These are phyloP conservation scores for Aureobasidium vineae DNA, from an alignment of 2,329 filamentous ascomycete genomes.

Conservation along the genomic window DNA sequence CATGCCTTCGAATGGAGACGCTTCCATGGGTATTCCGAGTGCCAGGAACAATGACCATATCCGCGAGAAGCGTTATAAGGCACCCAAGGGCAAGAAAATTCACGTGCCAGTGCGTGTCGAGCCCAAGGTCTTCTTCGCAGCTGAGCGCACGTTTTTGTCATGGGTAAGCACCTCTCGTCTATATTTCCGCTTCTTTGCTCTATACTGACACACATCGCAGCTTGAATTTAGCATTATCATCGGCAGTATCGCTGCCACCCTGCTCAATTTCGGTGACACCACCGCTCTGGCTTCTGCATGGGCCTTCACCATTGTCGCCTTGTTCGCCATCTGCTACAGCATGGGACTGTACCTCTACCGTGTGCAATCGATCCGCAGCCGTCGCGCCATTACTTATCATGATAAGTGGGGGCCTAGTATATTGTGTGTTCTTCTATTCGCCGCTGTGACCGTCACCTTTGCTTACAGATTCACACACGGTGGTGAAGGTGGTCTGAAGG, in stretches of 20 bases:
- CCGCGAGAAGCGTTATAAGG: slow-evolving; percentile 58
- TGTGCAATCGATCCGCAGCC: slow-evolving; percentile 76
- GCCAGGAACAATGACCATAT: slow-evolving; percentile 32
- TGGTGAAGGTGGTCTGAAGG: slow-evolving; percentile 52
- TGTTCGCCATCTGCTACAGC: slow-evolving; percentile 76
- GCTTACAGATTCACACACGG: slow-evolving; percentile 64
- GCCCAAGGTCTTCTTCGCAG: slow-evolving; percentile 96
- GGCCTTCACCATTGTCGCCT: slow-evolving; percentile 78
- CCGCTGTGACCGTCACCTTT: slow-evolving; percentile 75
- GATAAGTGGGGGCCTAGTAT: slow-evolving; percentile 81
- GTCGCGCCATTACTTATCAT: slow-evolving; percentile 86
- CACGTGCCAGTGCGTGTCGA: slow-evolving; percentile 95
- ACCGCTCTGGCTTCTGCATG: slow-evolving; percentile 61
- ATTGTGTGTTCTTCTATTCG: slow-evolving; percentile 70
- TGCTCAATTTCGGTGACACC: slow-evolving; percentile 73
- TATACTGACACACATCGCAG: slow-evolving; percentile 44
- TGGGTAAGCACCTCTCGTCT: slow-evolving; percentile 61
- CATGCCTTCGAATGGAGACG: slow-evolving; percentile 40
- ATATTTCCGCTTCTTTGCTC: neutral
- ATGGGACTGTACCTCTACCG: slow-evolving; percentile 85
- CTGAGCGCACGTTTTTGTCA: slow-evolving; percentile 90
- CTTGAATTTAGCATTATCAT: slow-evolving; percentile 97
- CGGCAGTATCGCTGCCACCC: slow-evolving; percentile 76
- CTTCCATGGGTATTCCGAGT: slow-evolving; percentile 46
- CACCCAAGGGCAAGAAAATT: slow-evolving; percentile 80